A percentile compares a stretch with the other conserved stretches of the same genome.
Conservation (phyloP, 2,329 filamentous ascomycete species). For the Eurotiales sp. region DNA sequence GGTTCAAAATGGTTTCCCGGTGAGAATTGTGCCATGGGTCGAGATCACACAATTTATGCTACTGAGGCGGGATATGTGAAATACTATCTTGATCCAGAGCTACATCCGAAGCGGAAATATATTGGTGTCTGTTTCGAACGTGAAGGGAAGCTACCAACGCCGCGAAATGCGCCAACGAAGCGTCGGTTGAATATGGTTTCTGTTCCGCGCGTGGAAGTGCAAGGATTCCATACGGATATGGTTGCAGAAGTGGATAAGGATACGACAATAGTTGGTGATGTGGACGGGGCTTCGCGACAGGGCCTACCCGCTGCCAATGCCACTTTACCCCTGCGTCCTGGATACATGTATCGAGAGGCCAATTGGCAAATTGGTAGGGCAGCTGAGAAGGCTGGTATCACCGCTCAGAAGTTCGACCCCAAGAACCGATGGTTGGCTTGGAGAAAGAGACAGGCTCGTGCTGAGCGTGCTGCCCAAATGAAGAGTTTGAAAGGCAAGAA, state of each 20-base stretch:
- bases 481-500: conserved; percentile 50
- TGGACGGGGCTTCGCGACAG: conserved; percentile 22
- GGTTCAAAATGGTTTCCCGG: conserved; percentile 93
- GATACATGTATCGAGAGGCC: conserved; percentile 61
- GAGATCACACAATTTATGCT: conserved; percentile 94
- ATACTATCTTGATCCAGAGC: conserved; percentile 85
- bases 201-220: conserved; percentile 32
- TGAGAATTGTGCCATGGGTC: conserved; percentile 91
- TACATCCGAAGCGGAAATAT: conserved; percentile 83
- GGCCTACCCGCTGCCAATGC: conserved; percentile 23
- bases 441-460: conserved; percentile 55
- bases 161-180: conserved; percentile 67
- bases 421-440: conserved; percentile 63
- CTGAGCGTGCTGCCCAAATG: conserved; percentile 50
- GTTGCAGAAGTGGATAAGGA: conserved; percentile 19
- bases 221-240: conserved; percentile 17
- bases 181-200: conserved; percentile 72
- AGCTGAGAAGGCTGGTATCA: conserved; percentile 57
- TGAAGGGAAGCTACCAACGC: conserved; percentile 72
- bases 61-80: conserved; percentile 85
- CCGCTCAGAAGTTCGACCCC: conserved; percentile 53
- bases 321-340: conserved; percentile 45
- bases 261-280: conserved; percentile 21
- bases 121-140: conserved; percentile 91
- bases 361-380: conserved; percentile 66